Evolutionary conservation across 805 yeast species (phyloP).

Genomic region (Saturnispora saitoi): DNA sequence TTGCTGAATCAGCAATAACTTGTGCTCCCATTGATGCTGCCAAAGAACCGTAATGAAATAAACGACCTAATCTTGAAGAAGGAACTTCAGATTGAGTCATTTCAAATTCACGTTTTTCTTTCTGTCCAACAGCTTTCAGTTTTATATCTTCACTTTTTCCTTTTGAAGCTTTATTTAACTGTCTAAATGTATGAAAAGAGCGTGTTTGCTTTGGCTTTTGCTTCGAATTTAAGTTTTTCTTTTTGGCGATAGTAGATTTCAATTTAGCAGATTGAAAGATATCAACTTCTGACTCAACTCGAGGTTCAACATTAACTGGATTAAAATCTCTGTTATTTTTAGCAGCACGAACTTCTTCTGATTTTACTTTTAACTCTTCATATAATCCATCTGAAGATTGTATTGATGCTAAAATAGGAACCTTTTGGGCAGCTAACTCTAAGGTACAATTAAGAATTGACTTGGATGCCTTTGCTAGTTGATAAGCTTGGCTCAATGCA

Average conservation of each 20-base stretch:
- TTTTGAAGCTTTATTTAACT: background rate
- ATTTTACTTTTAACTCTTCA: slow-evolving; percentile 18
- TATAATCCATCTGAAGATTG: slow-evolving; percentile 22
- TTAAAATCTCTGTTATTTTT: slow-evolving; percentile 14
- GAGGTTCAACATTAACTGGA: slow-evolving; percentile 8
- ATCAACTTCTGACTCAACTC: slow-evolving; percentile 18
- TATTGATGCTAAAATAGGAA: slow-evolving; percentile 19
- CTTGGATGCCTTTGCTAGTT: slow-evolving; percentile 22
- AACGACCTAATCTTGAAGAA: slow-evolving; percentile 72
- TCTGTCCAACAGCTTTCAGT: slow-evolving; percentile 23
- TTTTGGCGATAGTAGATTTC: slow-evolving; percentile 19
- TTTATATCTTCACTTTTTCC: slow-evolving; percentile 1
- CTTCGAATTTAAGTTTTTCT: background rate
- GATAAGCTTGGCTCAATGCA: slow-evolving; percentile 20
- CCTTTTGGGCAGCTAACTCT: slow-evolving; percentile 13
- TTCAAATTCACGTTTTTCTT: slow-evolving; percentile 34
- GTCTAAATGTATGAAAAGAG: slow-evolving; percentile 9
- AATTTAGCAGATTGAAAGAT: slow-evolving; percentile 28
- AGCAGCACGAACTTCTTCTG: slow-evolving; percentile 20
- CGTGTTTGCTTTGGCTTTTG: slow-evolving; percentile 8
- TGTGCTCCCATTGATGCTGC: slow-evolving; percentile 90
- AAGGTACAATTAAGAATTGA: slow-evolving; percentile 21
- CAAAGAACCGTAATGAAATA: slow-evolving; percentile 85
- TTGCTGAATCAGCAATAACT: slow-evolving; percentile 68
- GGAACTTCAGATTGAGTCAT: slow-evolving; percentile 71